Conservation (phyloP, 148 eudicot genomes). For the Polygonum aviculare region DNA sequence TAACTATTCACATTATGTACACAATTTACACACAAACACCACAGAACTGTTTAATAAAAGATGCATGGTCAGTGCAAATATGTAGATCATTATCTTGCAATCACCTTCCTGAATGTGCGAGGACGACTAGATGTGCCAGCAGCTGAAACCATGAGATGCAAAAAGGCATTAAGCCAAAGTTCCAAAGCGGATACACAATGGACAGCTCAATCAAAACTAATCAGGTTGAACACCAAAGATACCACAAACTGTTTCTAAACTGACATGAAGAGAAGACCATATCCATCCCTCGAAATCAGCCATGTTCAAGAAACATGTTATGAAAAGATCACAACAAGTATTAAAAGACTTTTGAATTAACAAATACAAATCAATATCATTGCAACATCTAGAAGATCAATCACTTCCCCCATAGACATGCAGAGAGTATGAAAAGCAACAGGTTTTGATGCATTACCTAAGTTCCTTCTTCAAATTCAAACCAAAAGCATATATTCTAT, state of each 20-base stretch:
- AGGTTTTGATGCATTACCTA: neutral
- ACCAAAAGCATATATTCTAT: neutral
- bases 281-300: neutral
- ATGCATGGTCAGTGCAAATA: neutral
- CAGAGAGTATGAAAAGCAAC: neutral
- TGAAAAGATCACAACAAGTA: neutral
- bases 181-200: no score
- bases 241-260: neutral
- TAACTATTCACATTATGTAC: neutral
- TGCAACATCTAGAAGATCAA: neutral
- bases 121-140: slow-evolving; percentile 73
- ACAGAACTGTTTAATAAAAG: neutral
- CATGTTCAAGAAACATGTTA: neutral
- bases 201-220: neutral
- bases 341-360: no score
- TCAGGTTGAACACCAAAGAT: neutral
- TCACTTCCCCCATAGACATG: neutral
- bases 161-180: neutral
- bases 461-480: neutral
- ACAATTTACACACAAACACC: neutral
- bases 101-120: slow-evolving; percentile 71
- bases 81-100: neutral
- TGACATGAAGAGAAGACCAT: neutral
- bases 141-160: slow-evolving; percentile 30
- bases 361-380: neutral